Evolutionary conservation across 305 asterid species (phyloP), one percentile per base, ranked within the genome.

Genomic region (Nicotiana rustica): DNA sequence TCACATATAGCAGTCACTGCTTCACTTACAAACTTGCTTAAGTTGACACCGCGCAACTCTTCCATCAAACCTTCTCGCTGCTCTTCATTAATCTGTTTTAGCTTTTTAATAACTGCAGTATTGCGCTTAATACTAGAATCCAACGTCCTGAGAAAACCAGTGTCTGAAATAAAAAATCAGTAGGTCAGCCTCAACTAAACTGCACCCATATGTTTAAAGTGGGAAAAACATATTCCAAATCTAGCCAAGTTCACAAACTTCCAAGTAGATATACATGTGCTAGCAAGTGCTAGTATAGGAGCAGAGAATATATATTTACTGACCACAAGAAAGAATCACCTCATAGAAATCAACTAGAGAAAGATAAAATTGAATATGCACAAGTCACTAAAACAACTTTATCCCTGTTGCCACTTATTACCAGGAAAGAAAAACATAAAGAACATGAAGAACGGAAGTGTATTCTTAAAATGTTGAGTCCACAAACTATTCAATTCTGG

Each of bases 101-200:
- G 89, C 84, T 97, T 97, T 89, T 97, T 97, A 81, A 93, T 97
- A 79, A 97, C 98, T 85, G 99, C 96, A 25, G 99, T 97, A 87
- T 97, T 97, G 86, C 99, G 97, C 87, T 88, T 97, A 85, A 97
- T 97, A 91, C 99, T 97, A 85, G 99, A 95, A 86, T 97, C 99
- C 92, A 97, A 73, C 55, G 99, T 97, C 91, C 99, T 90, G 57
- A 97, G 97, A 82, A 95, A 95, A 60, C 96, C 93, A 3, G 94
- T 60, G 85, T 97, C 99, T 97, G 93, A 77, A 88, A 89, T 56
- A 31, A 83, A 85, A 83, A 86, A 73, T 71, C 49, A 77, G 55
- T 25, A 52, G 79, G 66, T 81, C 47, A 81, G 49, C 80, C n/a
- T 76, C 80, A 55, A 55, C 47, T 15, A 76, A 76, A 76, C 36